Evolutionary conservation across 257 asterid species (phyloP).

Genomic region (Solanum appendiculatum): DNA sequence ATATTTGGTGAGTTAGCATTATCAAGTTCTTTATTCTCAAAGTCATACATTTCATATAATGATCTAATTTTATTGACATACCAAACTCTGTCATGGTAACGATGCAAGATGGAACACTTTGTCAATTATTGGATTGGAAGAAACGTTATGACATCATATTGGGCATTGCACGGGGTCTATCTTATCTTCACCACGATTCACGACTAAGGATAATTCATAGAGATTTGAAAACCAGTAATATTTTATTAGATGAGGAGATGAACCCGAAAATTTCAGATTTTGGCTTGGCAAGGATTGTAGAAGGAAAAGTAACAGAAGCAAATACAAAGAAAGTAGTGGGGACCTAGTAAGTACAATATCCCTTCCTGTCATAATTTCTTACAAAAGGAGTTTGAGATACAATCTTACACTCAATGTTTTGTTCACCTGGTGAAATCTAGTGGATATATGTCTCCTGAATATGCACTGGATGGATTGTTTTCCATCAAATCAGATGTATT

Average conservation of each 20-base stretch:
- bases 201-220: not conserved
- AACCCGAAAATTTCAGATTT: not conserved
- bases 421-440: not conserved
- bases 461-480: constrained; percentile 7
- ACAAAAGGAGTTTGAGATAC: not conserved
- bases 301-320: not conserved
- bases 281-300: constrained; percentile 7
- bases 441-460: constrained; percentile 17
- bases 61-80: not conserved
- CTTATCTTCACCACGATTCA: constrained; percentile 3
- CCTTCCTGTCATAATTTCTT: not conserved
- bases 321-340: not conserved
- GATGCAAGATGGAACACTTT: not conserved
- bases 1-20: too few relatives aligned
- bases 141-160: not conserved
- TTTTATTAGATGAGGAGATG: constrained; percentile 1
- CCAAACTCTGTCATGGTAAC: not conserved
- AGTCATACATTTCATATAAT: not conserved
- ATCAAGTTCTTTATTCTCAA: not conserved
- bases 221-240: not conserved
- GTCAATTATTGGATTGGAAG: not conserved
- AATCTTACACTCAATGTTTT: not conserved
- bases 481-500: constrained; percentile 21
- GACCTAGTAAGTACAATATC: not conserved
- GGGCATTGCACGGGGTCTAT: constrained; percentile 1